Evolutionary conservation across 495 filamentous ascomycete genomes (phyloP).

Genomic region (Neurospora terricola): DNA sequence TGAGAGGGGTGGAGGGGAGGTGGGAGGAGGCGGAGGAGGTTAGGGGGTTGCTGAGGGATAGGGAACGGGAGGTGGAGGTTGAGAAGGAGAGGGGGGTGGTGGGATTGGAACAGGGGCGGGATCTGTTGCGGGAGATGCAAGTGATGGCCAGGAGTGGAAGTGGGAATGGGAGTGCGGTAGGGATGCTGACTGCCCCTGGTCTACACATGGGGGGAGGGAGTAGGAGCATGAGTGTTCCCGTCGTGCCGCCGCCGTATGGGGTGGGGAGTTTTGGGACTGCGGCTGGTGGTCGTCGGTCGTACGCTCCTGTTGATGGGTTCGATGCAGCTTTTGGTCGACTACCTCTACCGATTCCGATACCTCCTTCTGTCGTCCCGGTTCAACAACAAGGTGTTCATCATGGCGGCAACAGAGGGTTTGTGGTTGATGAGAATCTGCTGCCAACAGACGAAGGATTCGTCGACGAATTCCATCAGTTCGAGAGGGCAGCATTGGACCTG

Average conservation of each 20-base stretch:
- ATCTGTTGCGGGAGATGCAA: neutral
- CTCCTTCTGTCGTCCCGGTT: neutral
- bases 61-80: neutral
- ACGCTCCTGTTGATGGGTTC: neutral
- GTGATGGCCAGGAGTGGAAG: neutral
- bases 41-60: neutral
- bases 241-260: neutral
- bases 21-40: constrained; percentile 14
- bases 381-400: neutral
- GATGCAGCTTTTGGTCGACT: neutral
- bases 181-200: neutral
- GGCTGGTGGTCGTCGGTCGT: neutral
- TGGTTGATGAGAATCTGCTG: neutral
- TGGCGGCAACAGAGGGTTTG: neutral
- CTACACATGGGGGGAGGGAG: neutral
- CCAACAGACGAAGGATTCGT: neutral
- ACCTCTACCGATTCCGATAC: neutral
- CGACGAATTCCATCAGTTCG: neutral
- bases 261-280: neutral
- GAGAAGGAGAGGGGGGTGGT: neutral
- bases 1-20: constrained; percentile 8
- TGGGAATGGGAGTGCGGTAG: neutral
- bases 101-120: neutral
- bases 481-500: neutral
- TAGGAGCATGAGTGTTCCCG: neutral